Percentiles rank a stretch among this genome's conserved stretches.
Conservation (phyloP, 805 yeast species). For the Wickerhamiella parazyma region DNA sequence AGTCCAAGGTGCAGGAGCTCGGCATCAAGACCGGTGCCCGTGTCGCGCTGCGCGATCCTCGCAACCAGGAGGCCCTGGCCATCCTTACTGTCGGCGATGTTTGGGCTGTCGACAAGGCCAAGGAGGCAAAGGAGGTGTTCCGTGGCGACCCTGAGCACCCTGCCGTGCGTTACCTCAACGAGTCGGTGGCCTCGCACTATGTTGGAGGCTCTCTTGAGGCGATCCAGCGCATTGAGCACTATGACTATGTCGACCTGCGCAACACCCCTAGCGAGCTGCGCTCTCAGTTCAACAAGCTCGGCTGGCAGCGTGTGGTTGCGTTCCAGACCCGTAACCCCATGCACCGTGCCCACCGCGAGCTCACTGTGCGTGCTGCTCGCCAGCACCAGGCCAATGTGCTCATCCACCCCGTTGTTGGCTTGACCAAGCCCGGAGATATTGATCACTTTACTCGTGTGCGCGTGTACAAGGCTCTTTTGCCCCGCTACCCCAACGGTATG, state of each 20-base stretch:
- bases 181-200: slow-evolving; percentile 69
- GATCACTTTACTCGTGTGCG: slow-evolving; percentile 96
- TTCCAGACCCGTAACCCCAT: slow-evolving; percentile 97
- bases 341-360: slow-evolving; percentile 96
- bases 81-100: slow-evolving; percentile 66
- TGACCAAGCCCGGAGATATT: slow-evolving; percentile 95
- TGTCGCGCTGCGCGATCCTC: slow-evolving; percentile 63
- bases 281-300: slow-evolving; percentile 62
- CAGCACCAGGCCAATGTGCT: slow-evolving; percentile 75
- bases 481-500: slow-evolving; percentile 88
- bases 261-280: slow-evolving; percentile 86
- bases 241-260: slow-evolving; percentile 77
- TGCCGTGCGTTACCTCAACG: slow-evolving; percentile 60
- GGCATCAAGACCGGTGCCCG: slow-evolving; percentile 41
- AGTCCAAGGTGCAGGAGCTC: slow-evolving; percentile 33
- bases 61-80: slow-evolving; percentile 69
- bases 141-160: slow-evolving; percentile 98
- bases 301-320: slow-evolving; percentile 86
- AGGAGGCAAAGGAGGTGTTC: slow-evolving; percentile 76
- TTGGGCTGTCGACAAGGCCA: slow-evolving; percentile 64
- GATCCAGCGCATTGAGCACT: slow-evolving; percentile 69
- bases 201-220: slow-evolving; percentile 85
- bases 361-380: slow-evolving; percentile 93
- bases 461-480: slow-evolving; percentile 82
- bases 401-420: slow-evolving; percentile 93